A percentile compares a stretch with the other conserved stretches of the same genome.
Evolutionary conservation across 768 basidiomycete genomes (phyloP).

Genomic region (Kockovaella imperatae): DNA sequence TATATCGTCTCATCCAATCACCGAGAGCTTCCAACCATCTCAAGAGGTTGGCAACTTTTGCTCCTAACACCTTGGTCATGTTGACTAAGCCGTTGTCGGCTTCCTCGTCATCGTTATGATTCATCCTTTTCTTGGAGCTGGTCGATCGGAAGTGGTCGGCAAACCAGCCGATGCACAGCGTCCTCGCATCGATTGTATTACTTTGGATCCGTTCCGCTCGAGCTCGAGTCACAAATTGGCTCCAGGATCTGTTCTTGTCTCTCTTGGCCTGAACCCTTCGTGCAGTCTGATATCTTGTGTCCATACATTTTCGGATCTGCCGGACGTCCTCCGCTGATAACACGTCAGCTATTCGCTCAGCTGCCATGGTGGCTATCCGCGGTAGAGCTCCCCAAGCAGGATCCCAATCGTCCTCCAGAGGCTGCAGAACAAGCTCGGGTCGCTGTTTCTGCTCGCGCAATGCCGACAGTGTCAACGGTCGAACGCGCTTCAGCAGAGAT

Average conservation of each 20-base stretch:
- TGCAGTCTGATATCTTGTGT: not conserved
- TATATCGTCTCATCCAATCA: not conserved
- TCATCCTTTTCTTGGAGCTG: not conserved
- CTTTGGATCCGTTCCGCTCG: not conserved
- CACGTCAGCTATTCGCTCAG: not conserved
- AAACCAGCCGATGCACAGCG: conserved; percentile 1
- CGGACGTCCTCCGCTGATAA: not conserved
- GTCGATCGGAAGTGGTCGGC: not conserved
- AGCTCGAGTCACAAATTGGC: not conserved
- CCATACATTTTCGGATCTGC: not conserved
- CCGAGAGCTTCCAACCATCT: not conserved
- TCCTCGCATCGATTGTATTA: not conserved
- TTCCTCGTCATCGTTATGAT: not conserved
- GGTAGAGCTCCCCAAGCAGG: not conserved
- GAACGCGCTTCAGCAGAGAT: too few species aligned
- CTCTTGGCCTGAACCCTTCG: not conserved
- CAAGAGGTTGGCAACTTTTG: not conserved
- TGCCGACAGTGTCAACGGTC: not conserved
- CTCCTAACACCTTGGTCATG: not conserved
- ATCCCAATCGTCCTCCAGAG: not conserved
- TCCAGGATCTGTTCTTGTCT: not conserved
- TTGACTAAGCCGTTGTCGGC: not conserved
- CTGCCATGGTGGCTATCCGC: not conserved
- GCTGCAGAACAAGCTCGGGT: not conserved
- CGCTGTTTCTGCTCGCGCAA: not conserved